Conservation (phyloP, 1,284 basidiomycete genomes). For the Moniliella sp. region DNA sequence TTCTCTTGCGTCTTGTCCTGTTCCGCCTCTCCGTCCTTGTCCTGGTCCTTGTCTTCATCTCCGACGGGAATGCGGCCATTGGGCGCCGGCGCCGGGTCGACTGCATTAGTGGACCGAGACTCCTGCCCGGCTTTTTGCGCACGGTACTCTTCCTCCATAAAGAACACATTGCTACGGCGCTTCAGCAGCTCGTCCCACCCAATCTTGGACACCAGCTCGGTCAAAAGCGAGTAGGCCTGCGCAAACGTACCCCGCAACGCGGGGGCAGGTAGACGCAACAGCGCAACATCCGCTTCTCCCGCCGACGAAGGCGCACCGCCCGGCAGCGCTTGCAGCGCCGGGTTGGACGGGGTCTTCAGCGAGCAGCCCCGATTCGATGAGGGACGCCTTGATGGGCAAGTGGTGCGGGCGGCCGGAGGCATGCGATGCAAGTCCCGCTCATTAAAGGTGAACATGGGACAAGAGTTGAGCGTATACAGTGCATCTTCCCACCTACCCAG, state of each 20-base stretch:
- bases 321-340: conserved; percentile 49
- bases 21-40: conserved; percentile 1
- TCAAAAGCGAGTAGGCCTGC: conserved; percentile 71
- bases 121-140: conserved; percentile 36
- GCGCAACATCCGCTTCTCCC: conserved; percentile 80
- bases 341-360: conserved; percentile 62
- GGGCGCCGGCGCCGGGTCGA: conserved; percentile 5
- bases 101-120: conserved; percentile 1
- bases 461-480: conserved; percentile 82
- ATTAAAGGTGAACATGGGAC: conserved; percentile 98
- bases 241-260: conserved; percentile 85
- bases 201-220: conserved; percentile 69
- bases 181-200: conserved; percentile 96
- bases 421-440: conserved; percentile 78
- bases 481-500: conserved; percentile 65
- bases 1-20: background rate
- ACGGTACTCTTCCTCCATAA: conserved; percentile 98
- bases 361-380: too few species aligned
- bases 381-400: too few species aligned
- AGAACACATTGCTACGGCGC: conserved; percentile 78
- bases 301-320: conserved; percentile 47
- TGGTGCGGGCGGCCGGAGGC: conserved; percentile 56
- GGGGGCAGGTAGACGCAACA: conserved; percentile 76
- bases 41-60: conserved; percentile 1
- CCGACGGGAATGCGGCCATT: too few species aligned